A percentile compares a stretch with the other conserved stretches of the same genome.
Evolutionary conservation across 192 early-diverging fungal genomes (phyloP).

Genomic region (Entomortierella beljakovae): DNA sequence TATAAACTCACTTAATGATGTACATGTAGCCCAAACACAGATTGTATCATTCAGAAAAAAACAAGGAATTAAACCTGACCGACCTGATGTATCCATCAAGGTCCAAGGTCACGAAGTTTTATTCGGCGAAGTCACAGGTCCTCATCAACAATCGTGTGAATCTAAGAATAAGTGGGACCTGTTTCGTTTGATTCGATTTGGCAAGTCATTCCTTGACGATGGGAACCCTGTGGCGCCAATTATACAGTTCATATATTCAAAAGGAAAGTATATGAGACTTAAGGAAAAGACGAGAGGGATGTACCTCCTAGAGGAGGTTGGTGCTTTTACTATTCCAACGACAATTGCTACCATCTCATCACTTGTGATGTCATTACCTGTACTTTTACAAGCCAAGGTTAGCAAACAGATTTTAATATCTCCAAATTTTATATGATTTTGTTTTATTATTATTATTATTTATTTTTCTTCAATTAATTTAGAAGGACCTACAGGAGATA

Average conservation of each 20-base stretch:
- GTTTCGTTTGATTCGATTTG: slow-evolving; percentile 15
- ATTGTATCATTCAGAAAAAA: slow-evolving; percentile 15
- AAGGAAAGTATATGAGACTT: slow-evolving; percentile 28
- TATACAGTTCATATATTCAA: slow-evolving; percentile 19
- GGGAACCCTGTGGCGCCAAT: slow-evolving; percentile 15
- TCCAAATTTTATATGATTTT: not conserved
- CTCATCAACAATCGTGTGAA: slow-evolving; percentile 8
- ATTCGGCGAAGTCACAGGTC: slow-evolving; percentile 22
- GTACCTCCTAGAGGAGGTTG: slow-evolving; percentile 24
- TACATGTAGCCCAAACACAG: slow-evolving; percentile 25
- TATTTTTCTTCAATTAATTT: not conserved
- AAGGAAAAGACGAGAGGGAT: slow-evolving; percentile 8
- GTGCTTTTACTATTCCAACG: slow-evolving; percentile 18
- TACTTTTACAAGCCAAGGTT: slow-evolving; percentile 22
- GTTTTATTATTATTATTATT: not conserved
- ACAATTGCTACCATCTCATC: slow-evolving; percentile 18
- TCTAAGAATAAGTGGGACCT: slow-evolving; percentile 25
- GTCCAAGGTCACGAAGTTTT: slow-evolving; percentile 4
- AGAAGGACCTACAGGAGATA: not conserved
- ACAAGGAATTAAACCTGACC: slow-evolving; percentile 24
- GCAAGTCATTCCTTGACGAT: slow-evolving; percentile 25
- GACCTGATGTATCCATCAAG: slow-evolving; percentile 23
- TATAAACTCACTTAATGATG: too few relatives aligned
- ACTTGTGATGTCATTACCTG: slow-evolving; percentile 16
- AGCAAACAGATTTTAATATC: not conserved